Conservation (phyloP, 192 early-diverging fungal species). For the Podila epigama region DNA sequence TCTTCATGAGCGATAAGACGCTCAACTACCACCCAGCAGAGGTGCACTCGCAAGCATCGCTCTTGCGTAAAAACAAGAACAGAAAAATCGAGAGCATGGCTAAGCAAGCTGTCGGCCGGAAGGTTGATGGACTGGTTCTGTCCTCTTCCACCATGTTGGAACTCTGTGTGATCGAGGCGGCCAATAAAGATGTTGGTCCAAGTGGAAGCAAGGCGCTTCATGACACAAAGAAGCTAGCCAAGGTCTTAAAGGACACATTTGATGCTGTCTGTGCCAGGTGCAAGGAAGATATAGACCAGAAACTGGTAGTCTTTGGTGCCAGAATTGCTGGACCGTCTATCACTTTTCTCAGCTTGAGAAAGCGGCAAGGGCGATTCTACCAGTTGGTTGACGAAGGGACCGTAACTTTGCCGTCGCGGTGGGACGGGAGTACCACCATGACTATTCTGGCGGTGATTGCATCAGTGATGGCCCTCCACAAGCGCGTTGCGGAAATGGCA, state of each 20-base stretch:
- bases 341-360: constrained; percentile 1
- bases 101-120: not conserved
- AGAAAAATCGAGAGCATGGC: not conserved
- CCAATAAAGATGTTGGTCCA: not conserved
- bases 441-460: constrained; percentile 2
- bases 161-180: constrained; percentile 1
- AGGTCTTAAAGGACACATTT: constrained; percentile 10
- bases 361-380: constrained; percentile 7
- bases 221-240: constrained; percentile 7
- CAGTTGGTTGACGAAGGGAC: constrained; percentile 9
- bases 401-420: constrained; percentile 1
- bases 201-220: constrained; percentile 1
- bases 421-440: constrained; percentile 1
- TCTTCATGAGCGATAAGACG: not conserved
- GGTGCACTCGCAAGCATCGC: constrained; percentile 4
- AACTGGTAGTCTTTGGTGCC: not conserved
- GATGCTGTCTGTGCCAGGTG: not conserved
- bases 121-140: constrained; percentile 11
- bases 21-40: constrained; percentile 3
- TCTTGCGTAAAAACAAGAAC: constrained; percentile 1
- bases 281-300: not conserved
- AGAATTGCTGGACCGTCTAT: constrained; percentile 4
- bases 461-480: not conserved
- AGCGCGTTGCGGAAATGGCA: constrained; percentile 2
- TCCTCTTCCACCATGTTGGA: not conserved